Base-by-base conservation (phyloP, 2,329 filamentous ascomycete species). In the Neofusicoccum sp. region DNA sequence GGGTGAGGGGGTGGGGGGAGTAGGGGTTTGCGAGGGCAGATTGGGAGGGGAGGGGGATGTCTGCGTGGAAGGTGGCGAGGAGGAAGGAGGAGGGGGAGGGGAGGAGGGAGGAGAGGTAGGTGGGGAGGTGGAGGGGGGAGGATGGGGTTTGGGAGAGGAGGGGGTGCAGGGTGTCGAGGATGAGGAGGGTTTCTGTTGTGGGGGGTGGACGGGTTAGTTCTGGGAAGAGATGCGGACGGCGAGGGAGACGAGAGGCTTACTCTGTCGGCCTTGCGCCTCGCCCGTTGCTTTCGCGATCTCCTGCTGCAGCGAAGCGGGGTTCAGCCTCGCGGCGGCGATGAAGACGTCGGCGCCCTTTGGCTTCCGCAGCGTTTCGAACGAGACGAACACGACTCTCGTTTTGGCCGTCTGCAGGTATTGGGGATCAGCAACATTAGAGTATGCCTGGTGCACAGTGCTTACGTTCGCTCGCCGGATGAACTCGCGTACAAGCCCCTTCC, bases 91-190 rank as follows among this genome's bases (percentile, higher is more conserved):
- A 71, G 1, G 90, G 88, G 2, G 82, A 80, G n/a, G n/a, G n/a
- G 66, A 91, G 84, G 61, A 88, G 81, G 61, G 84, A 85, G 26
- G 87, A 89, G 54, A 95, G 86, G 71, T 91, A 92, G 61, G 81
- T 78, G 12, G 86, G 84, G 8, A 91, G 79, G 6, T 40, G 28
- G 44, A 86, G 79, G 24, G 41, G 28, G 28, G 86, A 80, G 1
- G 84, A 79, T 63, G 81, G 76, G 2, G n/a, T n/a, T n/a, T 78
- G 70, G 28, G 82, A 75, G 34, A 81, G 76, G 3, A 96, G 80
- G 3, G 85, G 81, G 70, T 93, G 88, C 12, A 97, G 83, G 2
- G 86, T 86, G 78, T 97, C 93, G 67, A 97, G 81, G 57, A 97
- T 79, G 33, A 98, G 78, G 49, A 97, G 83, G 34, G 82, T 84